These are phyloP conservation scores for Vitis riparia DNA, from an alignment of 164 flowering plant species.

Conservation along the genomic window DNA sequence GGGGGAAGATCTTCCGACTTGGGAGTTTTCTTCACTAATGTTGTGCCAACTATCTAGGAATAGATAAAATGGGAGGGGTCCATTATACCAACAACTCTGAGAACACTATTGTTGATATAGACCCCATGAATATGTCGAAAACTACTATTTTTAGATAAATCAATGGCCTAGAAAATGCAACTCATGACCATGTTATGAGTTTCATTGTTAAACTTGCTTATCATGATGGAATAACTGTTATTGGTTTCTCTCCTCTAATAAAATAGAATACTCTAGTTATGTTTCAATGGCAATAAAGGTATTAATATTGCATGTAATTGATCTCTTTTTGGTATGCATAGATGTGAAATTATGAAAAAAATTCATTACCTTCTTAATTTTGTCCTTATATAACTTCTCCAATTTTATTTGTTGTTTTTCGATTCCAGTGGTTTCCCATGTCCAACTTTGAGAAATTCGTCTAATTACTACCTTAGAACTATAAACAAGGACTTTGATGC, in stretches of 20 bases:
- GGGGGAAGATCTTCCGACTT: slow-evolving; percentile 58
- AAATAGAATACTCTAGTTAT: slow-evolving; percentile 24
- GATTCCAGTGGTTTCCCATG: slow-evolving; percentile 47
- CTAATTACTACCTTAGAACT: slow-evolving; percentile 46
- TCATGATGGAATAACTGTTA: slow-evolving; percentile 21
- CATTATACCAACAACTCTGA: slow-evolving; percentile 21
- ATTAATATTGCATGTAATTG: too few species aligned
- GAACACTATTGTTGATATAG: slow-evolving; percentile 44
- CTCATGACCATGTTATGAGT: slow-evolving; percentile 35
- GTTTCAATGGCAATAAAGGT: slow-evolving; percentile 21
- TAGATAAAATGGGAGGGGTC: slow-evolving; percentile 46
- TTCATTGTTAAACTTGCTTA: slow-evolving; percentile 14
- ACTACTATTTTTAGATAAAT: slow-evolving; percentile 35
- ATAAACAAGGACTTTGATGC: slow-evolving; percentile 49
- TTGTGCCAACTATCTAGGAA: slow-evolving; percentile 57
- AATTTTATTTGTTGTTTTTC: slow-evolving; percentile 30
- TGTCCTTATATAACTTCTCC: background rate
- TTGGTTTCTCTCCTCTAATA: slow-evolving; percentile 28
- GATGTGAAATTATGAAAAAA: too few species aligned
- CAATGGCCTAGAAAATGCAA: slow-evolving; percentile 37
- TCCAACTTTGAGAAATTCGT: slow-evolving; percentile 41
- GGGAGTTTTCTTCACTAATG: slow-evolving; percentile 66
- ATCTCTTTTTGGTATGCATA: background rate
- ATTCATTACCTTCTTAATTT: background rate
- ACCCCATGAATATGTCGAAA: slow-evolving; percentile 67